Conservation (phyloP, 805 yeast genomes). For the Metschnikowia bowlesiae region DNA sequence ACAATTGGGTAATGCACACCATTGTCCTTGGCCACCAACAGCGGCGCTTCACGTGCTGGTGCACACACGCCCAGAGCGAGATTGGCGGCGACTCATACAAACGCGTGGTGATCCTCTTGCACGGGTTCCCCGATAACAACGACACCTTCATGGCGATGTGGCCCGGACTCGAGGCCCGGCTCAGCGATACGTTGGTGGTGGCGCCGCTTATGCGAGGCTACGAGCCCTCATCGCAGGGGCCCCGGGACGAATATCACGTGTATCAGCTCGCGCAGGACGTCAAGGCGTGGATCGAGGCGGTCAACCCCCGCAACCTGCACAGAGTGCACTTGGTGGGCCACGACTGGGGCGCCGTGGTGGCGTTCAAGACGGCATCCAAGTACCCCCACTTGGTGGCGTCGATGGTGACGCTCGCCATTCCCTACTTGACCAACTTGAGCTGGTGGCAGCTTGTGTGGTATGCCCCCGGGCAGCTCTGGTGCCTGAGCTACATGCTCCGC, state of each 20-base stretch:
- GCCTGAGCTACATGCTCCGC: conserved; percentile 33
- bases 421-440: conserved; percentile 27
- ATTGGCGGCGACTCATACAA: conserved; percentile 5
- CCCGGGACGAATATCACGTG: conserved; percentile 22
- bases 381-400: conserved; percentile 34
- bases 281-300: conserved; percentile 25
- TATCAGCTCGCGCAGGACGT: conserved; percentile 33
- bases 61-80: conserved; percentile 8
- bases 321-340: conserved; percentile 40
- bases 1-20: not conserved
- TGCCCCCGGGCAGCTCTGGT: conserved; percentile 33
- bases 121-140: conserved; percentile 40
- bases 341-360: conserved; percentile 42
- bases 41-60: conserved; percentile 13
- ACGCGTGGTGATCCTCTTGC: conserved; percentile 26
- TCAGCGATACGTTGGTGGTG: conserved; percentile 21
- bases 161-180: conserved; percentile 19
- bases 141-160: conserved; percentile 23
- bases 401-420: conserved; percentile 36
- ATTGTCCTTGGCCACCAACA: conserved; percentile 7
- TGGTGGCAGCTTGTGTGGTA: conserved; percentile 26
- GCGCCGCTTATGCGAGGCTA: conserved; percentile 39
- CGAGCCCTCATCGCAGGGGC: conserved; percentile 29
- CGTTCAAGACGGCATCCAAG: conserved; percentile 30
- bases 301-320: conserved; percentile 17